Conservation (phyloP, 2,329 filamentous ascomycete genomes). For the Ascomycota sp. region DNA sequence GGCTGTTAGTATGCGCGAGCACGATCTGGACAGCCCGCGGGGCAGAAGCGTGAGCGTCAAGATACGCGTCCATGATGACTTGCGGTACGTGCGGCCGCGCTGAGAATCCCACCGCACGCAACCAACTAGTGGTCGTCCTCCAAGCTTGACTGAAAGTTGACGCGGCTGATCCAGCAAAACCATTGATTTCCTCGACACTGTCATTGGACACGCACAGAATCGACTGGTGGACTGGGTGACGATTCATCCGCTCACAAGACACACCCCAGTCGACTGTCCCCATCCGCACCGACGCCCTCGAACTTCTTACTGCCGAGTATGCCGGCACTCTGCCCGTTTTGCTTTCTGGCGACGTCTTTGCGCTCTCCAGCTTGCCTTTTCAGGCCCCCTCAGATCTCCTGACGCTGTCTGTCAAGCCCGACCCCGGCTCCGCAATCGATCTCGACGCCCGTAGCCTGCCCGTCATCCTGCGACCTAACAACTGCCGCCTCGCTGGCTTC, state of each 20-base stretch:
- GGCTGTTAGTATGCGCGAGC: slow-evolving; percentile 20
- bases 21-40: slow-evolving; percentile 19
- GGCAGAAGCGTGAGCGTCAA: slow-evolving; percentile 47
- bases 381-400: slow-evolving; percentile 10
- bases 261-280: slow-evolving; percentile 39
- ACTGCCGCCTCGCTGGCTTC: slow-evolving; percentile 36
- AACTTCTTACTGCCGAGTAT: slow-evolving; percentile 30
- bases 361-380: slow-evolving; percentile 28
- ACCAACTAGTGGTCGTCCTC: not conserved
- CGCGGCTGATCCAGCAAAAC: slow-evolving; percentile 18
- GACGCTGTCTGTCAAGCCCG: not conserved
- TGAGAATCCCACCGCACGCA: no score
- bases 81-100: slow-evolving; percentile 18
- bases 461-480: slow-evolving; percentile 10
- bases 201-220: slow-evolving; percentile 30
- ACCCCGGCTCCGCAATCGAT: slow-evolving; percentile 1
- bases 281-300: slow-evolving; percentile 40
- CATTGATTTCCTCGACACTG: slow-evolving; percentile 40
- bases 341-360: slow-evolving; percentile 50
- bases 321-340: slow-evolving; percentile 37
- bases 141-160: not conserved
- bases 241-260: slow-evolving; percentile 44
- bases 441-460: slow-evolving; percentile 6
- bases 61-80: slow-evolving; percentile 45
- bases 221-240: slow-evolving; percentile 46